These are phyloP conservation scores for Suillus variegatus DNA, from an alignment of 768 basidiomycete species.

Conservation along the genomic window DNA sequence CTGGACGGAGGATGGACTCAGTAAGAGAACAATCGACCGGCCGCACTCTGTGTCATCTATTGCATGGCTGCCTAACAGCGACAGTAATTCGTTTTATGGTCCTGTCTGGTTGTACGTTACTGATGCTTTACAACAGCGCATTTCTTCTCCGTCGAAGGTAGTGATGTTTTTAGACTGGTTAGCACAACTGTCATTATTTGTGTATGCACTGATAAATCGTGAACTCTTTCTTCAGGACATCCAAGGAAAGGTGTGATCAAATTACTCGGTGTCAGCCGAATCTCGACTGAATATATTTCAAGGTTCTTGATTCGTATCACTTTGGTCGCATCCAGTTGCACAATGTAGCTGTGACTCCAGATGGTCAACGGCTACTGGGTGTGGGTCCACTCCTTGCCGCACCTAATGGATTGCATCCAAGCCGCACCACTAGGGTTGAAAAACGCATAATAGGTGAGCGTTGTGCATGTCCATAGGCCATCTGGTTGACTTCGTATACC, in stretches of 20 bases:
- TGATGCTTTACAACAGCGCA: constrained; percentile 28
- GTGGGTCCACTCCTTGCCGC: constrained; percentile 50
- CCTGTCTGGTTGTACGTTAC: constrained; percentile 14
- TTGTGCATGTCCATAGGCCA: neutral
- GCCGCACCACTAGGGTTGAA: constrained; percentile 48
- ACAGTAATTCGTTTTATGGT: constrained; percentile 34
- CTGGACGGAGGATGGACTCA: constrained; percentile 59
- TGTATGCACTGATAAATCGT: constrained; percentile 11
- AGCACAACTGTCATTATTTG: constrained; percentile 14
- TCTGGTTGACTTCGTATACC: constrained; percentile 9
- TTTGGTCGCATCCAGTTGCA: constrained; percentile 48
- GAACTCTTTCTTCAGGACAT: constrained; percentile 39
- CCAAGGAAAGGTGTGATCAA: constrained; percentile 38
- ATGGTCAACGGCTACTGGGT: constrained; percentile 46
- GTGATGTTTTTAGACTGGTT: constrained; percentile 48
- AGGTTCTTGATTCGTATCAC: constrained; percentile 43
- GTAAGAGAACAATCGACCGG: constrained; percentile 51
- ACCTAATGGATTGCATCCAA: constrained; percentile 45
- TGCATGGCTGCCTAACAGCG: constrained; percentile 51
- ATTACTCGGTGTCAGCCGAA: neutral
- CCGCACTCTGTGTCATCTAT: constrained; percentile 48
- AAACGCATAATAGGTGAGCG: constrained; percentile 53
- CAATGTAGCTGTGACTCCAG: constrained; percentile 52
- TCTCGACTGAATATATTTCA: neutral
- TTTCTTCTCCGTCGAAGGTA: constrained; percentile 55